phyloP scores from a whole-genome alignment of 2,329 filamentous ascomycete genomes.

The Rachicladosporium sp. region DNA sequence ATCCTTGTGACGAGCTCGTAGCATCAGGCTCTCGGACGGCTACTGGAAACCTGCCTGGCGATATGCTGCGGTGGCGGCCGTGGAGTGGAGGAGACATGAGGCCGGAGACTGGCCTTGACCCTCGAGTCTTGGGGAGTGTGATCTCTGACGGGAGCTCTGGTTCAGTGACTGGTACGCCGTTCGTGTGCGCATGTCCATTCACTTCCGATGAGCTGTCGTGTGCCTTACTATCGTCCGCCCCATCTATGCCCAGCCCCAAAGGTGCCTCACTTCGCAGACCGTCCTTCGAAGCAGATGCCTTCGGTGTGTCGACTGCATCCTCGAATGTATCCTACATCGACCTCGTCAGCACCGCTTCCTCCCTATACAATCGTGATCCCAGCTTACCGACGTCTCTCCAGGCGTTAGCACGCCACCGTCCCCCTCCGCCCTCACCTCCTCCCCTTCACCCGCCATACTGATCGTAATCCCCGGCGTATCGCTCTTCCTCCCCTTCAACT shows the following conservation, averaged over 20 bases:
- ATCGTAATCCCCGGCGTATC: constrained; percentile 8
- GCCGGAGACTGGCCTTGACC: constrained; percentile 1
- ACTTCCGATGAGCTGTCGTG: not conserved
- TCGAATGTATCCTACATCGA: constrained; percentile 56
- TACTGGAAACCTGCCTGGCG: constrained; percentile 2
- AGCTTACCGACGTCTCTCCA: constrained; percentile 5
- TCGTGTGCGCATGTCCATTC: constrained; percentile 1
- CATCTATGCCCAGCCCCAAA: constrained; percentile 6
- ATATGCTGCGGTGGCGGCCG: not conserved
- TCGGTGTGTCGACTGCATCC: constrained; percentile 56
- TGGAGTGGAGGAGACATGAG: not conserved
- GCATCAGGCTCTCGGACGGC: not conserved
- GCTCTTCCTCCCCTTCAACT: constrained; percentile 2
- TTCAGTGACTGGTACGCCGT: too few species aligned
- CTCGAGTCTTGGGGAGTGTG: constrained; percentile 1
- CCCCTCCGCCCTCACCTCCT: constrained; percentile 16
- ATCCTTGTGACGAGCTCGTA: too few species aligned
- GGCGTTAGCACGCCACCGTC: constrained; percentile 11
- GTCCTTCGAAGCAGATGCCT: constrained; percentile 5
- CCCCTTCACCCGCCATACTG: constrained; percentile 14
- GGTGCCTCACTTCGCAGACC: constrained; percentile 15
- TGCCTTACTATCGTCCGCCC: constrained; percentile 2
- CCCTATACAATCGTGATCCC: not conserved
- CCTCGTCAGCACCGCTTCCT: constrained; percentile 1
- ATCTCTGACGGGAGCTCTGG: not conserved